Evolutionary conservation across 108 stramenopile genomes (phyloP), one percentile per base, ranked within the genome.

Genomic region (Chaetoceros tenuissimus): DNA sequence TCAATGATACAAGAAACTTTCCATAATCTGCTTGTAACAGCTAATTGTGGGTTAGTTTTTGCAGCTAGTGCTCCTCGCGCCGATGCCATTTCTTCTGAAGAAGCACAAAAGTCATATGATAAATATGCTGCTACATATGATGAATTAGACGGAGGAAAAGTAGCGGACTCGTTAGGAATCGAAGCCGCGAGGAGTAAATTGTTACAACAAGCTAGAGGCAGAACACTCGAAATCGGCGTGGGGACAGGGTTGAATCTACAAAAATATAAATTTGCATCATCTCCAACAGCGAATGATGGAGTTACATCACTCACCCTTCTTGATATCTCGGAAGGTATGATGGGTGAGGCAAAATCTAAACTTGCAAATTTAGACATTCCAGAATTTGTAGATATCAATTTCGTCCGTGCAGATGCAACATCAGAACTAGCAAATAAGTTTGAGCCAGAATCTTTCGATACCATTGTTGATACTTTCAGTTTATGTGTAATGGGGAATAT

Each of bases 161-260:
- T 68, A 10, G 77, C 87, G 7, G 56, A 72, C 8, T 53, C 67
- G 29, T 60, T 92, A 31, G 91, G 91, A 10, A 75, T 94, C 31
- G 84, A 82, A 47, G 67, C 68, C 25, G 87, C 88, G 13, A 73
- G 92, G 18, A 21, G 64, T 30, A 51, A 71, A n/a, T 51, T 87
- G 24, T 63, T 89, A 50, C 20, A 50, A 22, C 29, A 68, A 31
- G 87, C 87, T 1, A 58, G 50, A 49, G 93, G 93, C 26, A 52
- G 73, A 28, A 87, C 89, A 20, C 61, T 94, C 44, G 93, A 94
- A 60, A 81, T 94, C 54, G 89, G 89, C 1, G 82, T 62, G 31
- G 93, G 93, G 0, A 94, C 93, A 23, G 93, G 93, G 29, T 71
- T 90, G 52, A 89, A 89, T 50, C 48, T 90, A 30, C 59, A 62